Evolutionary conservation across 2,329 filamentous ascomycete species (phyloP).

Genomic region (Tolypocladium inflatum): DNA sequence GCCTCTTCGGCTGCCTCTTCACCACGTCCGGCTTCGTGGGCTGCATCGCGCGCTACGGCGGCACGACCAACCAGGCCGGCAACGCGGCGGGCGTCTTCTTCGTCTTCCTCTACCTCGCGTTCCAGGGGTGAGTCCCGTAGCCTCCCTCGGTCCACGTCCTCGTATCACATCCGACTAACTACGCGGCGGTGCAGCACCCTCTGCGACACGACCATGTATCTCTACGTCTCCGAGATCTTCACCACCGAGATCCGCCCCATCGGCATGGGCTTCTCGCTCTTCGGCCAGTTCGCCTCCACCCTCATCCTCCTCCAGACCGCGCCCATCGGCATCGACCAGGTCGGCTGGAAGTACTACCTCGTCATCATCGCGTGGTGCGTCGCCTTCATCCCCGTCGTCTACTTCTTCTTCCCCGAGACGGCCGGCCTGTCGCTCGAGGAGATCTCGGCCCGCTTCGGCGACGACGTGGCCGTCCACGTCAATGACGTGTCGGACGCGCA

Average conservation of each 20-base stretch:
- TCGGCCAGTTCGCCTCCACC: slow-evolving; percentile 38
- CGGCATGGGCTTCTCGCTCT: slow-evolving; percentile 40
- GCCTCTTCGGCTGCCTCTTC: slow-evolving; percentile 29
- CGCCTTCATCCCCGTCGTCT: slow-evolving; percentile 19
- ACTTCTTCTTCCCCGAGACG: slow-evolving; percentile 21
- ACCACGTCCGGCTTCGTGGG: slow-evolving; percentile 20
- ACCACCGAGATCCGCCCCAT: slow-evolving; percentile 39
- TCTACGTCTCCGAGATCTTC: slow-evolving; percentile 28
- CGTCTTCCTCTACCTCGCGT: slow-evolving; percentile 37
- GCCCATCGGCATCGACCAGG: slow-evolving; percentile 24
- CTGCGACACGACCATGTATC: slow-evolving; percentile 30
- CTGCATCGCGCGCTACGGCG: too few species aligned
- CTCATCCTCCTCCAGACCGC: slow-evolving; percentile 36
- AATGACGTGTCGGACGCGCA: slow-evolving; percentile 28
- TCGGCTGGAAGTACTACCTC: slow-evolving; percentile 41
- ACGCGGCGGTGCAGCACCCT: slow-evolving; percentile 16
- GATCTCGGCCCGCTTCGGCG: slow-evolving; percentile 29
- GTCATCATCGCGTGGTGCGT: slow-evolving; percentile 33
- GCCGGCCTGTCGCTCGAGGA: slow-evolving; percentile 28
- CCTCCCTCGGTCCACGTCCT: too few species aligned
- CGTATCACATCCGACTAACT: too few species aligned
- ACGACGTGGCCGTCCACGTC: slow-evolving; percentile 37
- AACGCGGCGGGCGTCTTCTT: slow-evolving; percentile 28
- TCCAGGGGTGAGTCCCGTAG: slow-evolving; percentile 11
- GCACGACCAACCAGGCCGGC: too few species aligned